Evolutionary conservation across 2,329 filamentous ascomycete genomes (phyloP), one percentile per base, ranked within the genome.

Genomic region (Beauveria caledonica): DNA sequence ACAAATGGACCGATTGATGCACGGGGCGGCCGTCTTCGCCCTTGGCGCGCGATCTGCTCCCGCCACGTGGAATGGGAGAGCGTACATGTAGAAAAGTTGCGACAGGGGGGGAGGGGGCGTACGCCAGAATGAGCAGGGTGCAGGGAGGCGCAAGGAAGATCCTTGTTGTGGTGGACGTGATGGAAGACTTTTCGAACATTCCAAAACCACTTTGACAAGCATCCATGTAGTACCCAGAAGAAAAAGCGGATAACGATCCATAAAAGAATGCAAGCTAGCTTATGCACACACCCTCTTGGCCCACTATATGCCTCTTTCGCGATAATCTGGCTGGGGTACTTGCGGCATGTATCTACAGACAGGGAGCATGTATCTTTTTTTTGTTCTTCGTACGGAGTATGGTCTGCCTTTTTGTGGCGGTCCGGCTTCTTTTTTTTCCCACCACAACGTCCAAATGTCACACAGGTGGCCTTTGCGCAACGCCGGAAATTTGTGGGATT

Each of bases 171-270:
- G 29, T 52, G 29, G 27, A 17, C 19, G 56, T 19, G 44, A 58
- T 58, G n/a, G 57, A 59, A 59, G 57, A 45, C 48, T 52, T 52
- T 59, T 59, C n/a, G 57, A 59, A 52, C 25, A 52, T 59, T 59
- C 57, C 25, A 52, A 51, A 52, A 52, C 57, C 46, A 36, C 5
- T 33, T 36, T 52, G 46, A 7, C 39, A 59, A 33, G 48, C 17
- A 17, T 17, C 53, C 25, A 15, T 10, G 23, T 46, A 53, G n/a
- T n/a, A n/a, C 29, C 27, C 29, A 36, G n/a, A 21, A 21, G 10
- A 33, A 50, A 50, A 52, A 51, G 57, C 48, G 57, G 48, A 17
- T 6, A 27, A 27, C 8, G 7, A n/a, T 36, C 57, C 48, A 59
- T 40, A 21, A 6, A 33, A 33, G 10, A 33, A 33, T 33, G 29